Evolutionary conservation across 306 rosid species (phyloP).

Genomic region (Alnus rubra): DNA sequence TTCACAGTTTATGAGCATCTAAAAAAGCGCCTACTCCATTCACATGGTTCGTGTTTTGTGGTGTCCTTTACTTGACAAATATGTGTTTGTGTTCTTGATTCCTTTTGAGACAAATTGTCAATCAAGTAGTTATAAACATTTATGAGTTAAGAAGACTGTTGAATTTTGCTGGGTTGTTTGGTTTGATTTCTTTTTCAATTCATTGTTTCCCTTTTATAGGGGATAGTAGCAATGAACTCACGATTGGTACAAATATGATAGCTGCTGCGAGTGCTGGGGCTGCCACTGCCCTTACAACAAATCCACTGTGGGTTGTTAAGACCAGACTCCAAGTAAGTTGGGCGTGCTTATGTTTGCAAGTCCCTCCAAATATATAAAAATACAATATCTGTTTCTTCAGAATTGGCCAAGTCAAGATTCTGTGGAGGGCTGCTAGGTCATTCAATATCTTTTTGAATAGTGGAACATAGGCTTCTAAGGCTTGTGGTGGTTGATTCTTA

Average conservation of each 20-base stretch:
- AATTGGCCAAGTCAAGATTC: not conserved
- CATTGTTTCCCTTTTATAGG: constrained; percentile 24
- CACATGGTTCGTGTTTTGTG: constrained; percentile 59
- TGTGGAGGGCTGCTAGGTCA: not conserved
- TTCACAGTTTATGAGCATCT: constrained; percentile 86
- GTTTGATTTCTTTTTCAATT: constrained; percentile 11
- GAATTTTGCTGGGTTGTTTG: constrained; percentile 13
- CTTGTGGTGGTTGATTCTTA: too few relatives aligned
- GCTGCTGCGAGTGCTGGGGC: constrained; percentile 99
- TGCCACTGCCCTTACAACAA: constrained; percentile 78
- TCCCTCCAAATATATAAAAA: constrained; percentile 2
- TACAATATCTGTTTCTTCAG: constrained; percentile 1
- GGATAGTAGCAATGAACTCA: constrained; percentile 52
- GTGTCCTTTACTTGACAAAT: constrained; percentile 6
- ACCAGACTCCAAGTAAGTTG: constrained; percentile 94
- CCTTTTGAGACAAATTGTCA: not conserved
- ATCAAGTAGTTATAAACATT: constrained; percentile 14
- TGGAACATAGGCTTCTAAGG: too few relatives aligned
- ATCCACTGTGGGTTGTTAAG: constrained; percentile 98
- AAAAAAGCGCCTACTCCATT: constrained; percentile 58
- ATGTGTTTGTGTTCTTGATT: constrained; percentile 17
- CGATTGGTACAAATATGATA: constrained; percentile 64
- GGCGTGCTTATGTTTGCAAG: constrained; percentile 10
- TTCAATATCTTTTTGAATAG: not conserved
- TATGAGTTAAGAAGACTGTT: constrained; percentile 11